Evolutionary conservation across 257 asterid species (phyloP).

Genomic region (Solanum clarkiae): DNA sequence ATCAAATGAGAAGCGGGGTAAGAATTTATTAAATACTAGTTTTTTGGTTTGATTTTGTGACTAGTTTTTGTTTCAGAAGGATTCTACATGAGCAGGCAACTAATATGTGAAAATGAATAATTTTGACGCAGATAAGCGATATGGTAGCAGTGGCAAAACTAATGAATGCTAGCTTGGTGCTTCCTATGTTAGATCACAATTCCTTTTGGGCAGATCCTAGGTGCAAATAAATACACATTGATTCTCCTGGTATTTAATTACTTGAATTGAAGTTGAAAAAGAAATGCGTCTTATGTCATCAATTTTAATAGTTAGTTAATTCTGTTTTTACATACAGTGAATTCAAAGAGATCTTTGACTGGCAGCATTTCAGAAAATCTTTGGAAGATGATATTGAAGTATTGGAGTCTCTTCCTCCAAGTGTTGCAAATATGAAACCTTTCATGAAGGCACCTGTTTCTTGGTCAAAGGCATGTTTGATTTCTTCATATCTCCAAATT

Average conservation of each 20-base stretch:
- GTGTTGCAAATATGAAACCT: slow-evolving; percentile 5
- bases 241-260: neutral
- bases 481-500: neutral
- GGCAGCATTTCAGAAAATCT: slow-evolving; percentile 22
- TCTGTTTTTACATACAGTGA: slow-evolving; percentile 13
- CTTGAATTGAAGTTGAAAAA: neutral
- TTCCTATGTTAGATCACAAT: slow-evolving; percentile 30
- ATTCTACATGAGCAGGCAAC: too few species aligned
- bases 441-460: slow-evolving; percentile 15
- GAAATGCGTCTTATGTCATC: neutral
- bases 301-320: neutral
- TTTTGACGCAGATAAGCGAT: slow-evolving; percentile 22
- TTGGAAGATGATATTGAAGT: slow-evolving; percentile 22
- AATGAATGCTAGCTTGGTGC: slow-evolving; percentile 24
- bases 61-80: neutral
- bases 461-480: slow-evolving; percentile 37
- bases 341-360: slow-evolving; percentile 32
- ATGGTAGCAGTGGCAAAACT: slow-evolving; percentile 34
- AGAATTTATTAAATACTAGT: neutral
- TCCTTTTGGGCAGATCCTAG: slow-evolving; percentile 37
- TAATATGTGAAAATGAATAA: neutral
- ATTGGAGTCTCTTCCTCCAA: slow-evolving; percentile 21
- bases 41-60: neutral
- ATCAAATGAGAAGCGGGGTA: slow-evolving; percentile 38
- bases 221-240: slow-evolving; percentile 1